phyloP scores from a whole-genome alignment of 2,329 filamentous ascomycete species.

The Cladophialophora yegresii region DNA sequence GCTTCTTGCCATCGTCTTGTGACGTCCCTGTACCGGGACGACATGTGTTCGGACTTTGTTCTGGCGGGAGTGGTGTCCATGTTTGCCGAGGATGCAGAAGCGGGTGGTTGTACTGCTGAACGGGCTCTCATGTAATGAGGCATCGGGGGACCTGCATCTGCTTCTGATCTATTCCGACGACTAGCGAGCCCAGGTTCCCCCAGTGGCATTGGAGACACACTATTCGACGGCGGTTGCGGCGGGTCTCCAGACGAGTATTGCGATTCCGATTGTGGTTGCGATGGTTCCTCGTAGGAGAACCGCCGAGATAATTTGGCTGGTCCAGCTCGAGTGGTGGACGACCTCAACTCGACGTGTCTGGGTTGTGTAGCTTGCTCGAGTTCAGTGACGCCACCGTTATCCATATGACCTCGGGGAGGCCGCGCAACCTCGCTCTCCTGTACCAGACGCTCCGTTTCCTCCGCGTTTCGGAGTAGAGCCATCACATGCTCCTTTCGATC shows the following conservation, averaged over 20 bases:
- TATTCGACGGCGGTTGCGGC: not conserved
- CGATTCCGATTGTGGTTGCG: not conserved
- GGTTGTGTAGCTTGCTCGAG: not conserved
- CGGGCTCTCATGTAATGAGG: not conserved
- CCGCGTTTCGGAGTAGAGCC: slow-evolving; percentile 1
- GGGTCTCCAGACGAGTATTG: not conserved
- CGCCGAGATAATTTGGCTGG: not conserved
- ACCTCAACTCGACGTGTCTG: not conserved
- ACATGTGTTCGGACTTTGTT: not conserved
- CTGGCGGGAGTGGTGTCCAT: not conserved
- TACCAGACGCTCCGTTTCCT: not conserved
- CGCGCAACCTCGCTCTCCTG: slow-evolving; percentile 5
- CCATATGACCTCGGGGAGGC: not conserved
- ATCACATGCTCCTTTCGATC: slow-evolving; percentile 4
- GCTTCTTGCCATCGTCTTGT: slow-evolving; percentile 1
- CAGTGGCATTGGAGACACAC: not conserved
- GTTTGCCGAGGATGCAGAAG: not conserved
- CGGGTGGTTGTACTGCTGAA: not conserved
- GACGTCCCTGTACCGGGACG: not conserved
- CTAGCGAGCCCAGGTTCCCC: not conserved
- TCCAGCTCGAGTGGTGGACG: slow-evolving; percentile 4
- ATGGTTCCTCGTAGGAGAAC: not conserved
- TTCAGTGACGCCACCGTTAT: not conserved
- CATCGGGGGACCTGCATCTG: not conserved
- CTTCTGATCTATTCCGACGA: not conserved